Base-by-base conservation (phyloP, 2,329 filamentous ascomycete genomes). In the Leptographium procerum region DNA sequence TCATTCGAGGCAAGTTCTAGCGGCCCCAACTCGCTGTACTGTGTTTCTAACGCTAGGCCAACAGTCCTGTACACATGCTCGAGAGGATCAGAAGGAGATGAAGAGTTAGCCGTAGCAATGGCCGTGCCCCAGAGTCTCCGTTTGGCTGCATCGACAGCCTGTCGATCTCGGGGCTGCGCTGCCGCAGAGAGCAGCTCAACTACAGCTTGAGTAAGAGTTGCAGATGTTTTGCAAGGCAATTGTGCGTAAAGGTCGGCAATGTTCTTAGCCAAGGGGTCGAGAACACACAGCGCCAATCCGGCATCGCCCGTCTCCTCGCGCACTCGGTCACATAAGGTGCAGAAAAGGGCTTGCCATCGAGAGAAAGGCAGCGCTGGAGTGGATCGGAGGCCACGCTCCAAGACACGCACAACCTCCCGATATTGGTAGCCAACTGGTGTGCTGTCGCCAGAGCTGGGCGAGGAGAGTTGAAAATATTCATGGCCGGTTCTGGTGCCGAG, bases 261-360 rank as follows among this genome's bases (percentile, higher is more conserved):
- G 1, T 70, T 66, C 63, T 81, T 85, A 0, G 88, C 82, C 4
- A 94, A 66, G 1, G 86, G 87, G 61, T 95, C 89, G 45, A 91
- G 75, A 1, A 90, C 77, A 28, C 81, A 79, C 55, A 88, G 75
- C 6, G 84, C 81, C 47, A 85, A 77, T 7, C 83, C 85, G 19
- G 81, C 80, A 61, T 89, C 84, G 3, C 89, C 88, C 56, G 81
- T 80, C 62, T 89, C 84, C 14, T 77, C 72, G 22, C 75, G 78
- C 8, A 86, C 80, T 56, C 81, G 79, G 10, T 76, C 70, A 3
- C 80, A 73, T 10, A 89, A 71, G 1, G 75, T 69, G 10, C 79
- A 72, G 56, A 89, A 82, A 1, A 92, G 72, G 0, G 74, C 69
- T 29, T 74, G 67, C 81, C 80, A 84, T 8, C 72, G 67, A 19